A percentile compares a stretch with the other conserved stretches of the same genome.
These are phyloP conservation scores for Solanum sparsipilum DNA, from an alignment of 257 asterid genomes.

Conservation along the genomic window DNA sequence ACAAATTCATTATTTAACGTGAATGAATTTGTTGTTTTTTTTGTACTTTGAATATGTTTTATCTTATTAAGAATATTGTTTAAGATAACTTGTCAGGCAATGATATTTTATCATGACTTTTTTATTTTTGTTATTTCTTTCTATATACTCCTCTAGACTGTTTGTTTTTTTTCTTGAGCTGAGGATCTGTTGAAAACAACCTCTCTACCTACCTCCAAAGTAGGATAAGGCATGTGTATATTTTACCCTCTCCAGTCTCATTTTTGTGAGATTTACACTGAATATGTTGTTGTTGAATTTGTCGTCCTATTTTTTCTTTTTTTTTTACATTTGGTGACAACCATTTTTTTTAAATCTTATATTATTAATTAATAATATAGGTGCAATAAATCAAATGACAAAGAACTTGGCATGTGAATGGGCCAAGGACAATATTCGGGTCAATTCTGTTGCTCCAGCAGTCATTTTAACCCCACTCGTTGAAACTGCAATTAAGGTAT, in stretches of 20 bases:
- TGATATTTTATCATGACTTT: too few species aligned
- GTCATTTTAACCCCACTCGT: not conserved
- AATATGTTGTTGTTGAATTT: too few species aligned
- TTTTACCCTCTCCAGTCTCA: fast-evolving
- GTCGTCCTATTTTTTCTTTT: fast-evolving
- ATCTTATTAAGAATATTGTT: not conserved
- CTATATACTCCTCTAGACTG: not conserved
- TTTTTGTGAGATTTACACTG: too few species aligned
- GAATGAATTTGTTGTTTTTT: not conserved
- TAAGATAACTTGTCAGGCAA: not conserved
- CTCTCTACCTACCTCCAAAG: not conserved
- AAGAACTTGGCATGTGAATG: not conserved
- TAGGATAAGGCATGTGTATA: fast-evolving
- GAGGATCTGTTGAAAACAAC: fast-evolving
- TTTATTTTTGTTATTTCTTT: too few species aligned
- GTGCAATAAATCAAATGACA: not conserved
- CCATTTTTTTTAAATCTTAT: not conserved
- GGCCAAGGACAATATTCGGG: not conserved
- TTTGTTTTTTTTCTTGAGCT: not conserved
- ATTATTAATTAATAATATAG: not conserved
- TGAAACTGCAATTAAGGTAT: not conserved
- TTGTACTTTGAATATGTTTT: not conserved
- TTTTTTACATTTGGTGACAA: not conserved
- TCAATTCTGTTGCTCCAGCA: not conserved
- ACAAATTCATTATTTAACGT: not conserved